Base-by-base conservation (phyloP, 495 filamentous ascomycete species). In the Parathielavia appendiculata region DNA sequence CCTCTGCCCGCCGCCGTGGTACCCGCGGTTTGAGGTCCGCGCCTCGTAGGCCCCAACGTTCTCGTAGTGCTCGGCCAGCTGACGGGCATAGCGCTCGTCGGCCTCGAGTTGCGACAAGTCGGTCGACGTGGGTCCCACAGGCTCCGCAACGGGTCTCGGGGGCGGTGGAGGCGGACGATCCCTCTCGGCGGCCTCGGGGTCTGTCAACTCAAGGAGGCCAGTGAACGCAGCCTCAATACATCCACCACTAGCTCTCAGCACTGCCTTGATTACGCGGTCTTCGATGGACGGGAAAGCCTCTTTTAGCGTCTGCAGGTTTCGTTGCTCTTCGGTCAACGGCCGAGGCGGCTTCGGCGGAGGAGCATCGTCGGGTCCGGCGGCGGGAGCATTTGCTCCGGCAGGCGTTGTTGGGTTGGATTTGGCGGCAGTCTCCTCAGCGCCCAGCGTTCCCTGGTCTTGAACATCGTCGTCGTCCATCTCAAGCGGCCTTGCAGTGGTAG, bases 161-260 rank as follows among this genome's bases (percentile, higher is more conserved):
- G 90, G 90, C 63, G 83, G 83, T 12, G 86, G 83, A 9, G 89
- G 88, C 12, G 74, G 75, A 17, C 67, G 69, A 13, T 77, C 75
- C 36, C 91, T 83, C 63, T 87, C 83, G 64, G 83, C 81, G 32
- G 90, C 90, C 73, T 86, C 85, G 20, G 93, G 93, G 73, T 98
- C 93, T 54, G 91, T 91, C 91, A 96, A 95, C 62, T 86, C 90
- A 23, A 98, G 79, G 9, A 99, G 82, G 30, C 95, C 93, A 75
- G 96, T 93, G 76, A 97, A 97, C 40, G 93, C 93, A 13, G 91
- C 89, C 68, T 99, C 93, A 44, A 99, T 84, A 63, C 86, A 82
- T 44, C 90, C 93, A 61, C 86, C 81, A 70, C 92, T 96, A 10
- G 93, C 93, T 13, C 77, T 75, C 56, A 99, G 74, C 10, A 98